Evolutionary conservation across 306 rosid species (phyloP), one percentile per base, ranked within the genome.

Genomic region (Geum urbanum): DNA sequence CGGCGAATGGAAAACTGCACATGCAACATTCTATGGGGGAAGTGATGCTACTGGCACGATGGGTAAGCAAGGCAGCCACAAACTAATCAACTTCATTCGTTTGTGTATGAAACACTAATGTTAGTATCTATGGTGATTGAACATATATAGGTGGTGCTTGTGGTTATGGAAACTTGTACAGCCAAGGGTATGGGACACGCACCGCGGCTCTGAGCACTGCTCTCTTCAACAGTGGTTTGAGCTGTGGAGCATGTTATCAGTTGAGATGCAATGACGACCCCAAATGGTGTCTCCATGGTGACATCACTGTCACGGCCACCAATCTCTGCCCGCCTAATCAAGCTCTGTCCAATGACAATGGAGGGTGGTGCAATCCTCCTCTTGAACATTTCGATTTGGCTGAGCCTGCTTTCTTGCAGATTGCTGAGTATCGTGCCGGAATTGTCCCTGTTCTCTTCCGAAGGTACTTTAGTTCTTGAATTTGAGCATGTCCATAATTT

Each of bases 321-420:
- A 80, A 80, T 68, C 64, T 71, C 32, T 80, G 84, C 50, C 84
- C 84, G 4, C 84, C 84, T 16, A 80, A 80, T 27, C 8, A 49
- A 27, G 80, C 84, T 19, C 51, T 76, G 63, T 47, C 81, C 11
- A 81, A 63, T 32, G 76, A 77, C 84, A 77, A 81, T 60, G 84
- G 84, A 10, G 84, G 84, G 6, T 81, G 84, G 84, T 81, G 84
- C 76, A 81, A 73, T n/a, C 82, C 85, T 53, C 85, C 81, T 32
- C 78, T 63, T 8, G 58, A 77, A 55, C 84, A 80, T 62, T 80
- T 80, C n/a, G 84, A 80, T 60, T 69, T 80, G 73, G 78, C 84
- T 9, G 58, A 76, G 80, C 78, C 84, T 49, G 84, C 84, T 62
- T 76, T 76, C 69, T 66, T 80, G 71, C 80, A 72, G 27, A 72